Conservation (phyloP, 106 monocot genomes). For the Dendrobium nobile region DNA sequence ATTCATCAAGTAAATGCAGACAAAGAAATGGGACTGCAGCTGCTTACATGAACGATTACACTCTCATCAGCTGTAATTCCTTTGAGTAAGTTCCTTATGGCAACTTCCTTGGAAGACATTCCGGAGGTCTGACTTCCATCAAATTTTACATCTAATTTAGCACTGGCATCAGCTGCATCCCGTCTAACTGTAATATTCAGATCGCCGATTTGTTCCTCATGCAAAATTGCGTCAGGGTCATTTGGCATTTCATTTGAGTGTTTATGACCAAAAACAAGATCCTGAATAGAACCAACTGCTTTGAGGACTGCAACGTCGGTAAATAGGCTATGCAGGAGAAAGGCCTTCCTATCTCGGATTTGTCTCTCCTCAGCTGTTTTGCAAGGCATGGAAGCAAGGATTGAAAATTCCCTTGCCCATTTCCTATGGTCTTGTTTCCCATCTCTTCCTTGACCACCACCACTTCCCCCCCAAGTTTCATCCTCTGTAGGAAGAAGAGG, state of each 20-base stretch:
- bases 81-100: constrained; percentile 66
- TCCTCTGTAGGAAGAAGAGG: constrained; percentile 81
- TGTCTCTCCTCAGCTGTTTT: constrained; percentile 92
- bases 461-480: constrained; percentile 79
- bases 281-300: constrained; percentile 56
- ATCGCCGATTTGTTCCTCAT: constrained; percentile 57
- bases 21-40: not conserved
- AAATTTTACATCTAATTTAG: constrained; percentile 48
- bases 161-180: constrained; percentile 58
- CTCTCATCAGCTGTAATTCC: constrained; percentile 95
- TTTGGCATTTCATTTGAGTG: constrained; percentile 14
- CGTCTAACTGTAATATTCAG: constrained; percentile 55
- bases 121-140: constrained; percentile 51
- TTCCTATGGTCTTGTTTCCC: constrained; percentile 56
- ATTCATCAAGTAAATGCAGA: not conserved
- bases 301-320: constrained; percentile 79
- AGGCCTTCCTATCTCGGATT: constrained; percentile 80
- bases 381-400: constrained; percentile 77
- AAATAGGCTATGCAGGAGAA: constrained; percentile 83
- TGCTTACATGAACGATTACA: constrained; percentile 73
- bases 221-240: constrained; percentile 19
- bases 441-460: constrained; percentile 83
- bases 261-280: constrained; percentile 19
- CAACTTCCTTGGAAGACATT: constrained; percentile 51
- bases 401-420: constrained; percentile 72